These are phyloP conservation scores for Myriosclerotinia duriaeana DNA, from an alignment of 2,329 filamentous ascomycete species.

Conservation along the genomic window DNA sequence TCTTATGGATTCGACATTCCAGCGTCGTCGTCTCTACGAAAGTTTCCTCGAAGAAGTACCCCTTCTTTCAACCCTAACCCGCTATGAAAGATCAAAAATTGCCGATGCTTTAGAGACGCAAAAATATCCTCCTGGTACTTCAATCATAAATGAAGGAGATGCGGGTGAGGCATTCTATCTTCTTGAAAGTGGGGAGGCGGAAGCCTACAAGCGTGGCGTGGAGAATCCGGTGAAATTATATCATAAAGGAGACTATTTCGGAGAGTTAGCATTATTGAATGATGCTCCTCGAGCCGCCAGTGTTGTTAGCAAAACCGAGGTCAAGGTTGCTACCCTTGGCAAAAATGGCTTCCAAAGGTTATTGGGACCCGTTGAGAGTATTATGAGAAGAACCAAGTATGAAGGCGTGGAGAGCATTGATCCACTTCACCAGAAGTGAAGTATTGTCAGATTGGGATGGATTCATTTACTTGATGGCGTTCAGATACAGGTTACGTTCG, in stretches of 20 bases:
- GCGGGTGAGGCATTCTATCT: conserved; percentile 90
- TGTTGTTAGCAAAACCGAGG: conserved; percentile 77
- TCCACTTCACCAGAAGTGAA: conserved; percentile 52
- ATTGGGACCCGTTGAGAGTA: conserved; percentile 87
- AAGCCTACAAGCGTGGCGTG: conserved; percentile 77
- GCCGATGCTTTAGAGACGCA: conserved; percentile 91
- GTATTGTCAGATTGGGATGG: conserved; percentile 28
- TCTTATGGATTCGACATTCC: conserved; percentile 96
- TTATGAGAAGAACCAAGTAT: conserved; percentile 77
- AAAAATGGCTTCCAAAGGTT: conserved; percentile 94
- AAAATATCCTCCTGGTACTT: conserved; percentile 76
- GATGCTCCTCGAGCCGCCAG: conserved; percentile 91
- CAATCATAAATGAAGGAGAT: conserved; percentile 89
- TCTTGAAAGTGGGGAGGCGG: conserved; percentile 81
- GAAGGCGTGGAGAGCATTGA: conserved; percentile 65
- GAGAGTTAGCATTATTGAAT: conserved; percentile 88
- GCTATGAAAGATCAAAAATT: conserved; percentile 96
- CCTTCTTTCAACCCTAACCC: conserved; percentile 75
- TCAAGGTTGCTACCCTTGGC: conserved; percentile 89
- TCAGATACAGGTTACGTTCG: conserved; percentile 38
- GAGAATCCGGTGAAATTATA: conserved; percentile 75
- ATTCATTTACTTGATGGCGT: conserved; percentile 34
- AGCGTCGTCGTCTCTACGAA: conserved; percentile 94
- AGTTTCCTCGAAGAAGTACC: conserved; percentile 93
- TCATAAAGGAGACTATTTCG: conserved; percentile 92